These are phyloP conservation scores for Talaromyces proteolyticus DNA, from an alignment of 495 filamentous ascomycete genomes.

Conservation along the genomic window DNA sequence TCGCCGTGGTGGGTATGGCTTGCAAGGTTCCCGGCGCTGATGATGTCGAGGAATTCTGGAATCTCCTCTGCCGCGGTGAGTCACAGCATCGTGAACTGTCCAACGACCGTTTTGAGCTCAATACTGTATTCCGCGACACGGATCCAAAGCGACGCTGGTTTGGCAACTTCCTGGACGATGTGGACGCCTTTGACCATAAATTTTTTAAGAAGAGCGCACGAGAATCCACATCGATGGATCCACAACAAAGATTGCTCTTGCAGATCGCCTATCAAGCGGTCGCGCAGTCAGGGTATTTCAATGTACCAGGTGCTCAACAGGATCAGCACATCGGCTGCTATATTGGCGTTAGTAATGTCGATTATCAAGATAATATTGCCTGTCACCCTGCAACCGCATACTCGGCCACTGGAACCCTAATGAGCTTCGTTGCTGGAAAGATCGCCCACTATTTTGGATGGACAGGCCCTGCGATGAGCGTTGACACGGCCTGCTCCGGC, in stretches of 20 bases:
- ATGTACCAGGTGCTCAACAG: not conserved
- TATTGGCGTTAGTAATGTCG: conserved; percentile 21
- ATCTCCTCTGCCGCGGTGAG: conserved; percentile 28
- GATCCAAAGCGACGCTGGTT: conserved; percentile 31
- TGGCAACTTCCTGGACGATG: conserved; percentile 39
- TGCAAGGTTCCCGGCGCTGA: conserved; percentile 43
- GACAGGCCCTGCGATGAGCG: conserved; percentile 35
- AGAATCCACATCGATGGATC: conserved; percentile 45
- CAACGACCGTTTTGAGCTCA: conserved; percentile 23
- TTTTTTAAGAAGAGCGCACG: conserved; percentile 46
- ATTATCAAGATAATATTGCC: conserved; percentile 29
- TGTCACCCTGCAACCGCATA: conserved; percentile 26
- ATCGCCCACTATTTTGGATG: conserved; percentile 40
- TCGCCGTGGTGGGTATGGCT: conserved; percentile 50
- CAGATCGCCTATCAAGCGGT: conserved; percentile 44
- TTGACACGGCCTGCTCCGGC: conserved; percentile 45
- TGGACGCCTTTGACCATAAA: conserved; percentile 43
- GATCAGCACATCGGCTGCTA: conserved; percentile 24
- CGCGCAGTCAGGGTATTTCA: conserved; percentile 37
- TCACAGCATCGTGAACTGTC: conserved; percentile 38
- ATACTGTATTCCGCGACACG: conserved; percentile 23
- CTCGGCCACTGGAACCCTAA: conserved; percentile 24
- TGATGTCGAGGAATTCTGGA: conserved; percentile 38
- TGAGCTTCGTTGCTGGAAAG: conserved; percentile 28
- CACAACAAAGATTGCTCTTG: conserved; percentile 44